These are phyloP conservation scores for Pyrenochaeta sp. DNA, from an alignment of 2,329 filamentous ascomycete genomes.

Conservation along the genomic window DNA sequence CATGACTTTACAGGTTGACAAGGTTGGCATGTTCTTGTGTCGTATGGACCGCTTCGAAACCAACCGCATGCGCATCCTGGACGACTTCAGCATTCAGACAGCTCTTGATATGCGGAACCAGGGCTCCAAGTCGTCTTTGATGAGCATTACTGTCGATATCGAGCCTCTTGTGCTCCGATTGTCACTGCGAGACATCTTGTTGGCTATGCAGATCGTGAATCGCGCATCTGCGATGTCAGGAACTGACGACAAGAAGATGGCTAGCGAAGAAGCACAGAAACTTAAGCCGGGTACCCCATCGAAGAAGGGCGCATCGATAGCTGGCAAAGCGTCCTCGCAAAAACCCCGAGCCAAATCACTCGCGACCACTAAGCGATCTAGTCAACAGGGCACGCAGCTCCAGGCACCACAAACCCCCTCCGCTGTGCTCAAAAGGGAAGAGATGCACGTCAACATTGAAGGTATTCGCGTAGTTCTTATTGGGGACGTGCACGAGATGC, in stretches of 20 bases:
- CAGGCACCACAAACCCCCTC: slow-evolving; percentile 64
- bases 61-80: slow-evolving; percentile 86
- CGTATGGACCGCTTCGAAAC: slow-evolving; percentile 98
- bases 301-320: slow-evolving; percentile 59
- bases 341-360: slow-evolving; percentile 58
- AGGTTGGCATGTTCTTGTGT: slow-evolving; percentile 97
- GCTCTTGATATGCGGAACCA: slow-evolving; percentile 79
- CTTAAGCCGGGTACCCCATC: slow-evolving; percentile 58
- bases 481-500: slow-evolving; percentile 93
- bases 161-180: slow-evolving; percentile 91
- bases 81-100: slow-evolving; percentile 92
- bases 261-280: slow-evolving; percentile 64
- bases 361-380: slow-evolving; percentile 51
- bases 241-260: slow-evolving; percentile 56
- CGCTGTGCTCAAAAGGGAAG: slow-evolving; percentile 72
- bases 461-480: slow-evolving; percentile 93
- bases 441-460: slow-evolving; percentile 84
- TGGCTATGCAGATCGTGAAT: slow-evolving; percentile 90
- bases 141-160: slow-evolving; percentile 84
- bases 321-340: slow-evolving; percentile 55
- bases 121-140: slow-evolving; percentile 67
- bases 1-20: slow-evolving; percentile 88
- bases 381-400: slow-evolving; percentile 64
- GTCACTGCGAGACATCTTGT: slow-evolving; percentile 91
- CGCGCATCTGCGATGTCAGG: slow-evolving; percentile 87